Conservation (phyloP, 192 early-diverging fungal species). For the Dispira simplex region DNA sequence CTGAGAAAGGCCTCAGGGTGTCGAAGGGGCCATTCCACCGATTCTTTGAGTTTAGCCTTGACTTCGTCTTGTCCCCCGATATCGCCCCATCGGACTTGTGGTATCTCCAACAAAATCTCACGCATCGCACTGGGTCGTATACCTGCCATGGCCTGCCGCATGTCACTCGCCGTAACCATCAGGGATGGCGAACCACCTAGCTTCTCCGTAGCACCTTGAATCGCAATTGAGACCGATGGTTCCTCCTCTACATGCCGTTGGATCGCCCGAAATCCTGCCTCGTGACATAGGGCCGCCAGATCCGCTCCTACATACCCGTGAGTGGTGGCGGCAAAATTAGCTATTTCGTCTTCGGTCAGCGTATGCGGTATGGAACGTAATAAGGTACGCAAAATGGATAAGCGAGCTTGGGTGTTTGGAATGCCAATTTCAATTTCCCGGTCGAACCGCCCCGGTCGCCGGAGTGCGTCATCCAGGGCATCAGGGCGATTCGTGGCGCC, state of each 20-base stretch:
- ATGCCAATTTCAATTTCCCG: slow-evolving; percentile 93
- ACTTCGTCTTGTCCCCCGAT: slow-evolving; percentile 90
- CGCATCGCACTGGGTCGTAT: slow-evolving; percentile 74
- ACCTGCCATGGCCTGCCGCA: slow-evolving; percentile 26
- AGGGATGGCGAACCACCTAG: neutral
- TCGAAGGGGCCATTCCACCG: slow-evolving; percentile 95
- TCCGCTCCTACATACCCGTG: slow-evolving; percentile 99
- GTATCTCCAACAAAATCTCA: slow-evolving; percentile 82
- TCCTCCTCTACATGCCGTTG: slow-evolving; percentile 21
- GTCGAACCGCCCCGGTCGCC: slow-evolving; percentile 90
- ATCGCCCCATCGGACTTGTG: slow-evolving; percentile 82
- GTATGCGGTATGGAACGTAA: slow-evolving; percentile 51
- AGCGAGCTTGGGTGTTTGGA: slow-evolving; percentile 48
- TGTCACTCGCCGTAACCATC: neutral
- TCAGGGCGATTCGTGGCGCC: slow-evolving; percentile 90
- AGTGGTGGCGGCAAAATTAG: slow-evolving; percentile 36
- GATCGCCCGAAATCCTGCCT: slow-evolving; percentile 75
- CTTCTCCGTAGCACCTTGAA: too few relatives aligned
- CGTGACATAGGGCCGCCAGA: slow-evolving; percentile 66
- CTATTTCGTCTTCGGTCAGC: slow-evolving; percentile 39
- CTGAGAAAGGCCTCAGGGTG: slow-evolving; percentile 82
- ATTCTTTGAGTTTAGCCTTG: slow-evolving; percentile 82
- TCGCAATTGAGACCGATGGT: neutral
- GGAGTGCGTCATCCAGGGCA: slow-evolving; percentile 72
- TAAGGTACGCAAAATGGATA: slow-evolving; percentile 55